Conservation (phyloP, 23 red algal genomes). For the Gracilaria caudata region DNA sequence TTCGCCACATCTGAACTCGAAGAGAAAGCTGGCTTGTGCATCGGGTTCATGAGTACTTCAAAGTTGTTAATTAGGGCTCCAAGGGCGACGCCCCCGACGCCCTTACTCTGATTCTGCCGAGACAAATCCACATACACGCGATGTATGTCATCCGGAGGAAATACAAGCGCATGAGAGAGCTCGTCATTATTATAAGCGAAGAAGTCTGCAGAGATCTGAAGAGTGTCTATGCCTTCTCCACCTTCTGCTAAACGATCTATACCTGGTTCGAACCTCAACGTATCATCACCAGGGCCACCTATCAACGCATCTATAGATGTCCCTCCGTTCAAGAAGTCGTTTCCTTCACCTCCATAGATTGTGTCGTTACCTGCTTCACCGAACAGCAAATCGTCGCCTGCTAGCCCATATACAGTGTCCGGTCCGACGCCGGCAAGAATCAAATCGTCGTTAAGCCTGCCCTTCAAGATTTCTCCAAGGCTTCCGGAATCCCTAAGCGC, state of each 20-base stretch:
- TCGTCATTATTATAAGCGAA: not conserved
- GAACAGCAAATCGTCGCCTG: conserved; percentile 5
- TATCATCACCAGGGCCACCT: conserved; percentile 1
- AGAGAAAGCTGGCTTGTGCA: conserved; percentile 4
- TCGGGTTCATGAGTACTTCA: not conserved
- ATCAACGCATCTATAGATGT: not conserved
- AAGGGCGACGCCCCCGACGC: not conserved
- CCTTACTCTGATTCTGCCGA: not conserved
- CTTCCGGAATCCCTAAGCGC: not conserved
- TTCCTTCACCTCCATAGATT: conserved; percentile 11
- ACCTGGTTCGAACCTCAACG: not conserved
- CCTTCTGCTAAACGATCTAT: not conserved
- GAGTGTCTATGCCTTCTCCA: conserved; percentile 3
- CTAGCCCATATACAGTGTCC: conserved; percentile 4
- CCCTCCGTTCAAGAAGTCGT: conserved; percentile 6
- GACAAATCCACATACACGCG: conserved; percentile 14
- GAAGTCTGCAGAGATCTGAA: conserved; percentile 5
- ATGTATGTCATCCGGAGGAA: not conserved
- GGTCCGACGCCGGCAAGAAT: conserved; percentile 15
- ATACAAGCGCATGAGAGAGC: not conserved
- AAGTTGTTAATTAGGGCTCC: conserved; percentile 1
- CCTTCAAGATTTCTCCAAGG: not conserved
- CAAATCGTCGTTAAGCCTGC: conserved; percentile 2
- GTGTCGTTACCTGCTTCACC: conserved; percentile 15
- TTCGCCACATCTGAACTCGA: not conserved